Evolutionary conservation across 2,329 filamentous ascomycete species (phyloP).

Genomic region (Fusarium drepaniforme): DNA sequence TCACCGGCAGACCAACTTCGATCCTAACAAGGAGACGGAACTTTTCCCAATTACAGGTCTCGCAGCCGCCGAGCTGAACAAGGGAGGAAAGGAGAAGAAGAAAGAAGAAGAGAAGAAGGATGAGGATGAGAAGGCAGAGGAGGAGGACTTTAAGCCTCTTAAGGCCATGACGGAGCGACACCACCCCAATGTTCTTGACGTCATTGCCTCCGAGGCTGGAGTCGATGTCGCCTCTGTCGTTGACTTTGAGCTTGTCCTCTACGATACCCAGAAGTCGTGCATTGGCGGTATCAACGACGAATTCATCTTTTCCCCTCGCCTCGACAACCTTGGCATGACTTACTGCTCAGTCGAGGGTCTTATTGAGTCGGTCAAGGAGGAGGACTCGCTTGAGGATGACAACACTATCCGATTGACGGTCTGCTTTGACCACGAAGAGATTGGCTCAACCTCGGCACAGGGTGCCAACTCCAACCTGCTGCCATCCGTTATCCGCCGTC

Average conservation of each 20-base stretch:
- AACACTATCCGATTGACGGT: conserved; percentile 89
- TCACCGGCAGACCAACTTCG: conserved; percentile 85
- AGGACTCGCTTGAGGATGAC: conserved; percentile 78
- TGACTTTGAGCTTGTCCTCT: conserved; percentile 97
- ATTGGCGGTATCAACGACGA: conserved; percentile 93
- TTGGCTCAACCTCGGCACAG: conserved; percentile 92
- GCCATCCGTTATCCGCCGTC: conserved; percentile 85
- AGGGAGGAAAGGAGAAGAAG: conserved; percentile 67
- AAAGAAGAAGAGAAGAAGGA: conserved; percentile 51
- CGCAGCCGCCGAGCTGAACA: conserved; percentile 88
- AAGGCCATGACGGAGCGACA: conserved; percentile 85
- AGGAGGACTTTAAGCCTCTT: conserved; percentile 77
- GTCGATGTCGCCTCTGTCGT: conserved; percentile 79
- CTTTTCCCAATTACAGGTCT: conserved; percentile 94
- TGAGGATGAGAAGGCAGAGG: conserved; percentile 50
- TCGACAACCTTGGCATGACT: conserved; percentile 97
- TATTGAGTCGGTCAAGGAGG: conserved; percentile 78
- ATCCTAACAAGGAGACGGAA: conserved; percentile 97
- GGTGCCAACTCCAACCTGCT: conserved; percentile 94
- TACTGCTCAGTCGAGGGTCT: conserved; percentile 91
- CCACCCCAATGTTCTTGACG: conserved; percentile 86
- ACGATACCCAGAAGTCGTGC: conserved; percentile 92
- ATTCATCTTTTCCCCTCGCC: conserved; percentile 93
- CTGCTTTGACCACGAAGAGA: conserved; percentile 98
- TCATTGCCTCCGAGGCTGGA: conserved; percentile 84